Evolutionary conservation across 371 early-diverging fungal genomes (phyloP).

Genomic region (Apophysomyces variabilis): DNA sequence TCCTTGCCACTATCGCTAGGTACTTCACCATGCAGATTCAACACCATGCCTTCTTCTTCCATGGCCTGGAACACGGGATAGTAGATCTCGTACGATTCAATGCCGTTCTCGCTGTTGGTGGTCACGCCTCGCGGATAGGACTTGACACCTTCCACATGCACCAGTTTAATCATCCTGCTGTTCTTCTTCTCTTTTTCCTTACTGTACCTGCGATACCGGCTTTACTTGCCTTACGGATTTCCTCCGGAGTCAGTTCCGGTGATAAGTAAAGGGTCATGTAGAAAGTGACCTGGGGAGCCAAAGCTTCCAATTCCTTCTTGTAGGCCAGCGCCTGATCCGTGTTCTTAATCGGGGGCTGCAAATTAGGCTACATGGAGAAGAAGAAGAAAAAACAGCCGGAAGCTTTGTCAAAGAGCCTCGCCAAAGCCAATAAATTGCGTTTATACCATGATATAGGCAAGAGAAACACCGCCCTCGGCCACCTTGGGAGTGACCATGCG

Average conservation of each 20-base stretch:
- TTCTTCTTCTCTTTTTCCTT: background rate
- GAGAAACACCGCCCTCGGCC: slow-evolving; percentile 82
- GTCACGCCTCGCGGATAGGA: slow-evolving; percentile 98
- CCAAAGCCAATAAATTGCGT: background rate
- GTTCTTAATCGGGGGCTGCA: slow-evolving; percentile 88
- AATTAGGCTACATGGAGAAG: slow-evolving; percentile 76
- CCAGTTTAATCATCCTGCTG: background rate
- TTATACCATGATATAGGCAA: slow-evolving; percentile 92
- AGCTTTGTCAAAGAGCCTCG: background rate
- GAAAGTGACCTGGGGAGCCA: slow-evolving; percentile 87
- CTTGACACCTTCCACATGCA: slow-evolving; percentile 78
- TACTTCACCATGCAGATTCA: slow-evolving; percentile 96
- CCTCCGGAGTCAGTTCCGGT: slow-evolving; percentile 89
- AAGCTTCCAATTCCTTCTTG: slow-evolving; percentile 75
- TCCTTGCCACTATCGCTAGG: slow-evolving; percentile 85
- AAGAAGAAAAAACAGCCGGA: background rate
- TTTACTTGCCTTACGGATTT: slow-evolving; percentile 83
- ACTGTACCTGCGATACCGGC: slow-evolving; percentile 82
- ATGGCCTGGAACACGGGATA: slow-evolving; percentile 94
- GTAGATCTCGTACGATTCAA: slow-evolving; percentile 88
- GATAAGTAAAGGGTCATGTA: slow-evolving; percentile 93
- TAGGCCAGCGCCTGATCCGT: slow-evolving; percentile 89
- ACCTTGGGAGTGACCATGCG: slow-evolving; percentile 85
- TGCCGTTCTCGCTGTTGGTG: slow-evolving; percentile 95
- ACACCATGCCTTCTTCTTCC: slow-evolving; percentile 91